Evolutionary conservation across 257 asterid genomes (phyloP), one percentile per base, ranked within the genome.

Genomic region (Leonotis leonurus): DNA sequence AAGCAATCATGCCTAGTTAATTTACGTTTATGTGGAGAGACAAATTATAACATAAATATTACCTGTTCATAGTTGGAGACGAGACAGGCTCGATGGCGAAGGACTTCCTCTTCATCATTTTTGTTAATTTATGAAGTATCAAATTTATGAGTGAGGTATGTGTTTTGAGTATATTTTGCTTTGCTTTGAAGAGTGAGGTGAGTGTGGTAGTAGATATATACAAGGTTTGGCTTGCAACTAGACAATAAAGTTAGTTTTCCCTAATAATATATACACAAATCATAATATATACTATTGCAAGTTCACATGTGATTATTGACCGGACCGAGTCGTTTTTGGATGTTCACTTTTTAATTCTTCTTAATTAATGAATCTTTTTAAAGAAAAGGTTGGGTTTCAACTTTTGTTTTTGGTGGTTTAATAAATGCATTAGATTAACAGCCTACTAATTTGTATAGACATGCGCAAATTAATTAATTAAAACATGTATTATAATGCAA

Each of bases 1-100:
- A n/a, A n/a, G 75, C 83, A 29, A 77, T 36, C 29, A 76, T 77
- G 74, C 69, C 73, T 46, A 77, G 82, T 5, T 78, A 77, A 74
- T 77, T 77, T 13, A 69, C 82, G 48, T 33, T 68, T 14, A 77
- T 32, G 73, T 69, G 26, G 78, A 73, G 27, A 29, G 6, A 29
- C 6, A 29, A 3, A 29, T 29, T 3, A 29, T 29, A 29, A 29
- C 4, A 29, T 11, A 43, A 7, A 8, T 3, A 43, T 29, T 54
- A 54, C 60, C 44, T 6, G 17, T 30, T 4, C 5, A 18, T 3
- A 30, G 16, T 9, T 0, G 44, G 44, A 16, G 27, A 10, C 2
- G 40, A 16, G 60, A 54, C 9, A 8, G 41, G 60, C 12, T 0
- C 22, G 43, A 54, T 16, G 40, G 60, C 5, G 6, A 53, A 41